phyloP scores from a whole-genome alignment of 2,329 filamentous ascomycete species.

The Colletotrichum lindemuthianum region DNA sequence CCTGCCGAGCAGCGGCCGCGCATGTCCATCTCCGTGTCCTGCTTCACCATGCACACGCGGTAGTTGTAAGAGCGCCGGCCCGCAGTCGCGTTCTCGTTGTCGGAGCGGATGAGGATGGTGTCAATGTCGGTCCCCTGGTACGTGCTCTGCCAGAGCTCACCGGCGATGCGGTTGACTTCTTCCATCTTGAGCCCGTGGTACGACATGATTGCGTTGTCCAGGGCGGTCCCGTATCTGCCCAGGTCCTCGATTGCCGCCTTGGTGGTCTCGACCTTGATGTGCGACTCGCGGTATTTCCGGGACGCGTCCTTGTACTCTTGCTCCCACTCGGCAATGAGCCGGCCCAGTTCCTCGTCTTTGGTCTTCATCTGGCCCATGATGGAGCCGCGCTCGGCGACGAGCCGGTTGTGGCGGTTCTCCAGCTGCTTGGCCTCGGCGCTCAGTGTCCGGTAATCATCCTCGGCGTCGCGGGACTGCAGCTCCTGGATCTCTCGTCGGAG shows the following conservation, averaged over 20 bases:
- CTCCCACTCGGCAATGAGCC: conserved; percentile 82
- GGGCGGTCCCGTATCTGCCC: conserved; percentile 80
- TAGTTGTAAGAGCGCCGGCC: conserved; percentile 94
- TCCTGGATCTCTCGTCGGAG: conserved; percentile 77
- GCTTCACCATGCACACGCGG: conserved; percentile 97
- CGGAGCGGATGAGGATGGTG: conserved; percentile 93
- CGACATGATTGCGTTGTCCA: conserved; percentile 97
- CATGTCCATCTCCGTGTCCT: conserved; percentile 99
- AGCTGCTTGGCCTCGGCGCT: conserved; percentile 73
- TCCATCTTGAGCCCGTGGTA: conserved; percentile 98
- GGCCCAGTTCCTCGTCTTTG: conserved; percentile 82
- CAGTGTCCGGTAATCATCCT: conserved; percentile 82
- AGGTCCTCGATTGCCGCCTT: conserved; percentile 94
- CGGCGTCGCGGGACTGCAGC: conserved; percentile 81
- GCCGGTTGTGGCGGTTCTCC: conserved; percentile 73
- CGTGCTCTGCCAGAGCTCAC: conserved; percentile 95
- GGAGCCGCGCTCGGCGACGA: conserved; percentile 77
- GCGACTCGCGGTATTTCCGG: conserved; percentile 82
- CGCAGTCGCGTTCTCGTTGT: conserved; percentile 75
- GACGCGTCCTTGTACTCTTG: conserved; percentile 88
- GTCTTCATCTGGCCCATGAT: conserved; percentile 83
- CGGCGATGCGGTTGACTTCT: conserved; percentile 94
- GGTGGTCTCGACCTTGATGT: conserved; percentile 90
- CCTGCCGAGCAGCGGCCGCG: conserved; percentile 95
- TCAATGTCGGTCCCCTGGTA: conserved; percentile 98